These are phyloP conservation scores for Bifiguratus adelaidae DNA, from an alignment of 192 early-diverging fungal genomes.

Conservation along the genomic window DNA sequence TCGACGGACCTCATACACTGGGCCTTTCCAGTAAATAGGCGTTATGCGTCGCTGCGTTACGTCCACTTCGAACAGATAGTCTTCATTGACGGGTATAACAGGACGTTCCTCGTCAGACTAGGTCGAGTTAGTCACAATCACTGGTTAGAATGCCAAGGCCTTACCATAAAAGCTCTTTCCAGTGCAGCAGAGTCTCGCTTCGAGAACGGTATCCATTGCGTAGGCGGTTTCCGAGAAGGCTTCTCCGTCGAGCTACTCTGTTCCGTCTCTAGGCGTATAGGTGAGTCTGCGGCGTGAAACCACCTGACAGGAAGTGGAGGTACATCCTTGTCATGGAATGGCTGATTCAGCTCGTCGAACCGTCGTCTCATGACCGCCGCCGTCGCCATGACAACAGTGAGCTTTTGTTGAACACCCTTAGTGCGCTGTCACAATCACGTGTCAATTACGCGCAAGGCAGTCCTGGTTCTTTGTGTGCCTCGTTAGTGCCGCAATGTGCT, in stretches of 20 bases:
- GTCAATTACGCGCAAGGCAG: too few species aligned
- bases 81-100: conserved; percentile 63
- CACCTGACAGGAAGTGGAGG: conserved; percentile 5
- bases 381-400: too few species aligned
- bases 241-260: conserved; percentile 4
- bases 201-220: conserved; percentile 42
- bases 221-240: conserved; percentile 13
- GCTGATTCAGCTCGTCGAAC: too few species aligned
- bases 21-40: conserved; percentile 73
- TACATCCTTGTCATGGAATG: not conserved
- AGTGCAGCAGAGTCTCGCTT: conserved; percentile 43
- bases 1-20: conserved; percentile 68
- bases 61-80: conserved; percentile 72
- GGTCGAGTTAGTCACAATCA: not conserved
- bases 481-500: too few species aligned
- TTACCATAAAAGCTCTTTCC: conserved; percentile 36
- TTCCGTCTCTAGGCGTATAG: conserved; percentile 7
- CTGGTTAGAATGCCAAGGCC: not conserved
- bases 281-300: conserved; percentile 41
- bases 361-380: too few species aligned
- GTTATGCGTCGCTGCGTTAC: conserved; percentile 54
- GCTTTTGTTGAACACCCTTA: too few species aligned
- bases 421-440: too few species aligned
- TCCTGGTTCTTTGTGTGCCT: too few species aligned
- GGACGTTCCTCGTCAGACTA: conserved; percentile 16